Percentiles rank a stretch among this genome's conserved stretches.
Conservation (phyloP, 768 basidiomycete species). For the Leucocoprinus birnbaumii region DNA sequence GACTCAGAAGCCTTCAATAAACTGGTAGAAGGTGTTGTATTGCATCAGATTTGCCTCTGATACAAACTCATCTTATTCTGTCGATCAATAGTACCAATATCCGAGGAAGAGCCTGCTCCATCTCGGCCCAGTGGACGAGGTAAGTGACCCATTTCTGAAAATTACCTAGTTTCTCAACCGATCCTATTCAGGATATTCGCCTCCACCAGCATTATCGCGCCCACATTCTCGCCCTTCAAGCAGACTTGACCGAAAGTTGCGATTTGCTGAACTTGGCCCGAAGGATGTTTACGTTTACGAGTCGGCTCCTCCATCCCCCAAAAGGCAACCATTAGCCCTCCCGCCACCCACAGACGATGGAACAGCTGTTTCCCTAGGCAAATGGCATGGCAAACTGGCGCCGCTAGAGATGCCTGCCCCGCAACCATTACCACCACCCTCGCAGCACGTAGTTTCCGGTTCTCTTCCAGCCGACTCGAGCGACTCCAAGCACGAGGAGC, state of each 20-base stretch:
- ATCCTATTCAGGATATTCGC: constrained; percentile 22
- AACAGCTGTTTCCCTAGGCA: constrained; percentile 38
- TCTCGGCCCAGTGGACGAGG: constrained; percentile 11
- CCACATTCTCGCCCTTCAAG: constrained; percentile 57
- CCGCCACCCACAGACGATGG: constrained; percentile 43
- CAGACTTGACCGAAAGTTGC: constrained; percentile 55
- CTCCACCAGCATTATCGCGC: constrained; percentile 43
- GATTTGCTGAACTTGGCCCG: constrained; percentile 74
- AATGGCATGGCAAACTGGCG: constrained; percentile 27
- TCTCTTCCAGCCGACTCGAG: constrained; percentile 1
- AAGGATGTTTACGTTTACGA: constrained; percentile 82
- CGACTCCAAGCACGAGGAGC: constrained; percentile 23
- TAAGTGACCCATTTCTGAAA: not conserved
- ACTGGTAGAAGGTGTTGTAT: constrained; percentile 15
- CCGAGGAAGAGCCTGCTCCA: constrained; percentile 12
- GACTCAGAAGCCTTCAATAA: constrained; percentile 4
- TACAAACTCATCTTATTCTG: not conserved
- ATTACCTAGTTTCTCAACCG: not conserved
- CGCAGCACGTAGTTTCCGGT: not conserved
- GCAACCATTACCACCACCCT: not conserved
- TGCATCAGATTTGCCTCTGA: not conserved
- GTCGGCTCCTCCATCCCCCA: constrained; percentile 75
- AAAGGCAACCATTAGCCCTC: constrained; percentile 55
- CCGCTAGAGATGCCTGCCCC: constrained; percentile 6
- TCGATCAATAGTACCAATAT: constrained; percentile 14